These are phyloP conservation scores for Rhytidiadelphus loreus DNA, from an alignment of 225 moss, liverwort and hornwort species.

Conservation along the genomic window DNA sequence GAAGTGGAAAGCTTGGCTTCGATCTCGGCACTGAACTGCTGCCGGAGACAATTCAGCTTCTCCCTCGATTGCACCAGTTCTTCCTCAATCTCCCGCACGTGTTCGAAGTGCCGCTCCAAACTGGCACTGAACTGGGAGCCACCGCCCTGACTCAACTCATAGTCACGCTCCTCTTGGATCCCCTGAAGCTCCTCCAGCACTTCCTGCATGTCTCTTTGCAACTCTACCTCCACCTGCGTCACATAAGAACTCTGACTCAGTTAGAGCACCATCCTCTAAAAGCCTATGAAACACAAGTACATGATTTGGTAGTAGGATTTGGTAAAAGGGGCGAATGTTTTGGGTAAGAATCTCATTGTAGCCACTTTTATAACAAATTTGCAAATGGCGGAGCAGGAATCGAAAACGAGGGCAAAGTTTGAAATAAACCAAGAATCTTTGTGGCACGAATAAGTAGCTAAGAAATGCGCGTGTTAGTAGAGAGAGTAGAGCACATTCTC, in stretches of 20 bases:
- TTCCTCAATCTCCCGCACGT: constrained; percentile 30
- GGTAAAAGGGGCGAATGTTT: neutral
- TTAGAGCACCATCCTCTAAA: neutral
- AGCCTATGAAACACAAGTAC: neutral
- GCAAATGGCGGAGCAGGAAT: no score
- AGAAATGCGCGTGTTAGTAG: no score
- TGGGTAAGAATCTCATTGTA: neutral
- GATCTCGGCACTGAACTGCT: constrained; percentile 8
- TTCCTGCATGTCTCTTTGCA: constrained; percentile 28
- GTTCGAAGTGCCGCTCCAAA: constrained; percentile 17
- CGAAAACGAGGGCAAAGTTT: neutral
- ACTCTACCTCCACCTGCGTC: constrained; percentile 24
- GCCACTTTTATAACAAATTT: neutral
- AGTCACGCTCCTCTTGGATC: constrained; percentile 26
- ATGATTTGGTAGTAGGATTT: neutral
- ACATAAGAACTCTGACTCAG: neutral
- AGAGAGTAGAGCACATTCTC: neutral
- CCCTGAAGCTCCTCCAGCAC: constrained; percentile 34
- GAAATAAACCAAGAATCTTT: neutral
- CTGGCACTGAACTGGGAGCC: constrained; percentile 13
- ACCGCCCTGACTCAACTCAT: constrained; percentile 11
- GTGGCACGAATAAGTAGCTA: neutral
- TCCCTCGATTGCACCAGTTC: constrained; percentile 11
- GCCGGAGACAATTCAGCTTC: constrained; percentile 21
- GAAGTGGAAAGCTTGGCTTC: neutral